These are phyloP conservation scores for Cladosporium cucumerinum DNA, from an alignment of 2,329 filamentous ascomycete species.

Conservation along the genomic window DNA sequence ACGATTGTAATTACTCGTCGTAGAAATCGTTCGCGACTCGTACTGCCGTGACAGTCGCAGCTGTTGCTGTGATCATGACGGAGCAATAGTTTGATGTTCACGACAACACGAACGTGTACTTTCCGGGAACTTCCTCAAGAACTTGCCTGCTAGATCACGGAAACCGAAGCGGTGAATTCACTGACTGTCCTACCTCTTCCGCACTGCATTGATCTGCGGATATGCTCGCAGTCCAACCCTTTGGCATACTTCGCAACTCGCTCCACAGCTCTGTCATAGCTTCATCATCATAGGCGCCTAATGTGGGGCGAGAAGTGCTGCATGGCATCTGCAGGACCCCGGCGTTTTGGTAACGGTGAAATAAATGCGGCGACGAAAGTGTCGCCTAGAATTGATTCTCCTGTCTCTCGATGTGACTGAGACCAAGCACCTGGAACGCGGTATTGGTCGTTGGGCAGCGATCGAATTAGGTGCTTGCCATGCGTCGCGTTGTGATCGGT, in stretches of 20 bases:
- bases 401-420: conserved; percentile 8
- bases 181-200: not conserved
- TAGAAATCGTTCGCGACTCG: not conserved
- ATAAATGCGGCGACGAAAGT: not conserved
- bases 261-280: not conserved
- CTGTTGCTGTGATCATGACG: not conserved
- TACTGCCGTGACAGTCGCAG: not conserved
- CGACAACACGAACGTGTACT: not conserved
- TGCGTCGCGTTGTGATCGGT: conserved; percentile 6
- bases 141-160: not conserved
- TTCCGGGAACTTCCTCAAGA: not conserved
- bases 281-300: not conserved
- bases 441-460: conserved; percentile 1
- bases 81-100: not conserved
- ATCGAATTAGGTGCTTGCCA: conserved; percentile 12
- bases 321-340: not conserved
- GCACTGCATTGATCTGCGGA: not conserved
- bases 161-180: not conserved
- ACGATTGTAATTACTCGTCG: not conserved
- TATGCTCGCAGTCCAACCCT: not conserved
- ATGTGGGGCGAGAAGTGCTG: not conserved
- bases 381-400: not conserved
- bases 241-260: not conserved
- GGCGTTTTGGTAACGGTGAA: not conserved
- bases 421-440: conserved; percentile 3